Base-by-base conservation (phyloP, 768 basidiomycete species). In the Kwoniella dendrophila region DNA sequence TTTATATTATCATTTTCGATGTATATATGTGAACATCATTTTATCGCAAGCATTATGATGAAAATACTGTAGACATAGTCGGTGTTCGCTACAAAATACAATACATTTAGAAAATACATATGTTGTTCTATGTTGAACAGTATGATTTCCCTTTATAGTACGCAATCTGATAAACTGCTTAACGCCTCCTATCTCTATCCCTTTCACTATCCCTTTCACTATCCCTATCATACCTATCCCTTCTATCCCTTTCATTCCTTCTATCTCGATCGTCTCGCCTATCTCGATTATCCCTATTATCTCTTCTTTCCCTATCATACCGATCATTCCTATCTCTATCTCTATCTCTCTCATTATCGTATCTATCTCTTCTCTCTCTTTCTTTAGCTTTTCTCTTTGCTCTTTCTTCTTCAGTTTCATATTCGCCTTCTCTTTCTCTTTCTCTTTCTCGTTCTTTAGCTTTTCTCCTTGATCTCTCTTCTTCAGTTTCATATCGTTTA, bases 381-480 rank as follows among this genome's bases (percentile, higher is more conserved):
- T 72, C 71, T 56, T 53, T 69, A 20, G 60, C 69, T 54, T 71
- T 73, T 40, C 73, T 60, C 48, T 43, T 36, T 6, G 60, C 66
- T 22, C 68, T 52, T 56, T 72, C 67, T 34, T 64, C 68, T 36
- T 60, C 69, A 14, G 67, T 70, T 54, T 69, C 73, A 36, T 61
- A 61, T 8, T 47, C 57, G 24, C 67, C 52, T 3, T 73, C 66
- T 26, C 55, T 27, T 18, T 60, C 40, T 34, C 66, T 45, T 24
- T 59, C 10, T 48, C 58, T 52, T 38, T 29, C 24, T 16, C 58
- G 11, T 41, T 60, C 44, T 59, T 44, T 59, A 43, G 12, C 58
- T 20, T 48, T 66, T 50, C 56, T 60, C 38, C 34, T 59, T 45
- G 30, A 59, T 49, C 40, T 60, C 48, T 54, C 65, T 26, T 60